phyloP scores from a whole-genome alignment of 371 early-diverging fungal species.

The Mortierella sp. region DNA sequence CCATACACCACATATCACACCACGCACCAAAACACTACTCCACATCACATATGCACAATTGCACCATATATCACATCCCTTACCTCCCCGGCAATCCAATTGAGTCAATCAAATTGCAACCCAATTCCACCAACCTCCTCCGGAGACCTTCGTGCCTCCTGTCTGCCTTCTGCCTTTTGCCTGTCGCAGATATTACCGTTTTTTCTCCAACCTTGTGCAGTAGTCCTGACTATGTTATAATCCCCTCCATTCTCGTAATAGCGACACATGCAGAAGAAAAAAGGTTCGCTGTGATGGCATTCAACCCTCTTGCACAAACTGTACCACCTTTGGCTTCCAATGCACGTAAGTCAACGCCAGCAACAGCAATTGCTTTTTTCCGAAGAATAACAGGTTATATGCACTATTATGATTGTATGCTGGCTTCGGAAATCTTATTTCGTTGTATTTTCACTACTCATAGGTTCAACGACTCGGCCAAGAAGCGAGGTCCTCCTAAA shows the following conservation, averaged over 20 bases:
- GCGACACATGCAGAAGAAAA: conserved; percentile 63
- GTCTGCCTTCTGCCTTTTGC: not conserved
- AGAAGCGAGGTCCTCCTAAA: conserved; percentile 80
- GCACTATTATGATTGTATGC: not conserved
- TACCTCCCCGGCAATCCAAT: not conserved
- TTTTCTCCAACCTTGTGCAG: not conserved
- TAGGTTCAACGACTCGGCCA: conserved; percentile 60
- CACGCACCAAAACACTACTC: not conserved
- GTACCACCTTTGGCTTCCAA: conserved; percentile 60
- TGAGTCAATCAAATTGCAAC: not conserved
- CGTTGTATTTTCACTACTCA: not conserved
- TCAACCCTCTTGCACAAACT: conserved; percentile 61
- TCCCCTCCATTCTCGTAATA: not conserved
- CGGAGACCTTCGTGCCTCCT: not conserved
- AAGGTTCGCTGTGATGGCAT: conserved; percentile 65
- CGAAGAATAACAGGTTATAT: not conserved
- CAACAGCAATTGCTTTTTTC: not conserved
- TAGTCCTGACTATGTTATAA: not conserved
- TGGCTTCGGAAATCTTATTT: not conserved
- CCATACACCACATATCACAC: not conserved
- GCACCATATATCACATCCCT: not conserved
- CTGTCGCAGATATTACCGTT: not conserved
- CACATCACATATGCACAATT: not conserved
- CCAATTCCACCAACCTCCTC: not conserved
- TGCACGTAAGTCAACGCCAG: conserved; percentile 57